phyloP scores from a whole-genome alignment of 495 filamentous ascomycete genomes.

The Trichocladium uniseriatum region DNA sequence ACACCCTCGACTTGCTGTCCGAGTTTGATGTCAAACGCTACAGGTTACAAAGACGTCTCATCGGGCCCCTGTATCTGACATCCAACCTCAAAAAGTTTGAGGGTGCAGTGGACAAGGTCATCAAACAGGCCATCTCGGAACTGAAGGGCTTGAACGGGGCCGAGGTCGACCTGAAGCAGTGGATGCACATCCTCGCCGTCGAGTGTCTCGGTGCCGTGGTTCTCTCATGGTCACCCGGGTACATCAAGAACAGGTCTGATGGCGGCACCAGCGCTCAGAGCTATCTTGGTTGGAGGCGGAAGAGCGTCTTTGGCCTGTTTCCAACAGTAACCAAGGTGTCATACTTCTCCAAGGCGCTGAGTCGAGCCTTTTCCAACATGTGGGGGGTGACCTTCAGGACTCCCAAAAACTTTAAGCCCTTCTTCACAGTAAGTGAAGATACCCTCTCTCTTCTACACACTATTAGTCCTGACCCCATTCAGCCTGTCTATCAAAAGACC shows the following conservation, averaged over 20 bases:
- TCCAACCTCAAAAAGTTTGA: constrained; percentile 32
- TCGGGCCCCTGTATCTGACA: constrained; percentile 29
- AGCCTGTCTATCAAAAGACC: constrained; percentile 24
- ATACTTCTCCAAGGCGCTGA: constrained; percentile 9
- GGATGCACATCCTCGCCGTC: constrained; percentile 37
- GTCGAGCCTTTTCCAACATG: constrained; percentile 16
- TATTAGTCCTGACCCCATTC: neutral
- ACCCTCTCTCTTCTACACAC: no score
- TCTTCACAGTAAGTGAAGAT: constrained; percentile 31
- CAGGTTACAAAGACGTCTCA: constrained; percentile 30
- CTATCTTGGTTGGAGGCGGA: constrained; percentile 29
- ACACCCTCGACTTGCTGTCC: constrained; percentile 30
- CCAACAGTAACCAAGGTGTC: constrained; percentile 14
- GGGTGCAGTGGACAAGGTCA: constrained; percentile 25
- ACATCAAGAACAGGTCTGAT: constrained; percentile 26
- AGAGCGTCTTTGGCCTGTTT: constrained; percentile 31
- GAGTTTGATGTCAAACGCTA: constrained; percentile 33
- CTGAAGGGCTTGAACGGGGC: constrained; percentile 19
- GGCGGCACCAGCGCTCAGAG: constrained; percentile 29
- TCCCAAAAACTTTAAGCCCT: constrained; percentile 26
- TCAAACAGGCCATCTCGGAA: constrained; percentile 17
- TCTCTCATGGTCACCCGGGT: constrained; percentile 33
- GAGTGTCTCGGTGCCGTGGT: constrained; percentile 35
- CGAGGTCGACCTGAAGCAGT: constrained; percentile 31
- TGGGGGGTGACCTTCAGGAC: constrained; percentile 26